These are phyloP conservation scores for Albizia julibrissin DNA, from an alignment of 306 rosid species.

Conservation along the genomic window DNA sequence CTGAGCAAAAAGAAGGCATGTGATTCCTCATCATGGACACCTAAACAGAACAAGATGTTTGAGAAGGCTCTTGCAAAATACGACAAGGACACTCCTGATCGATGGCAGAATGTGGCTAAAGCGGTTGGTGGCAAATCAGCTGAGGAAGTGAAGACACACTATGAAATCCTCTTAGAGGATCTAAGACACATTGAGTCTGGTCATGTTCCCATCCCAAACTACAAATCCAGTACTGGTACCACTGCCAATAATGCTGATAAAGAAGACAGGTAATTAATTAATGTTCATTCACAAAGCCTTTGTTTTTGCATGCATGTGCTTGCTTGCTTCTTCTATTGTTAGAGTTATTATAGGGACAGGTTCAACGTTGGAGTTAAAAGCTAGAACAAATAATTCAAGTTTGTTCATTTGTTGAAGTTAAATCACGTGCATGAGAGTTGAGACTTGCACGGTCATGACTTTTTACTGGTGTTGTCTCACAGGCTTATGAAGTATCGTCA, in stretches of 20 bases:
- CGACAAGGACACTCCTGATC: slow-evolving; percentile 62
- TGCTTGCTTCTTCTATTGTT: neutral
- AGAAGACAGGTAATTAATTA: slow-evolving; percentile 41
- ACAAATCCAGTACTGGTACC: slow-evolving; percentile 29
- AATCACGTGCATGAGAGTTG: neutral
- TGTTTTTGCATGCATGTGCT: neutral
- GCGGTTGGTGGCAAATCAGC: slow-evolving; percentile 53
- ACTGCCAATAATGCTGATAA: slow-evolving; percentile 30
- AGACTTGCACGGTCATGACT: neutral
- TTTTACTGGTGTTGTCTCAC: slow-evolving; percentile 14
- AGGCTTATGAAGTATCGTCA: slow-evolving; percentile 58
- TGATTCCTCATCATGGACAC: slow-evolving; percentile 53
- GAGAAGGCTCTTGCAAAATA: slow-evolving; percentile 63
- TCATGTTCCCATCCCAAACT: slow-evolving; percentile 55
- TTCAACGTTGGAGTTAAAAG: neutral
- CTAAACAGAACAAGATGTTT: slow-evolving; percentile 59
- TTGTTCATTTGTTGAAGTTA: neutral
- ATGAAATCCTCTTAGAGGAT: slow-evolving; percentile 63
- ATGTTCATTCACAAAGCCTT: neutral
- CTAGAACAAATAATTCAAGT: neutral
- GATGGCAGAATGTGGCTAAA: slow-evolving; percentile 66
- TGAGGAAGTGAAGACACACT: slow-evolving; percentile 60
- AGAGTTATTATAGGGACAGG: neutral
- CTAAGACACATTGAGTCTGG: slow-evolving; percentile 59
- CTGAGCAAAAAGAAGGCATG: slow-evolving; percentile 39